Evolutionary conservation across 2,329 filamentous ascomycete genomes (phyloP), one percentile per base, ranked within the genome.

Genomic region (Ascochyta koolunga): DNA sequence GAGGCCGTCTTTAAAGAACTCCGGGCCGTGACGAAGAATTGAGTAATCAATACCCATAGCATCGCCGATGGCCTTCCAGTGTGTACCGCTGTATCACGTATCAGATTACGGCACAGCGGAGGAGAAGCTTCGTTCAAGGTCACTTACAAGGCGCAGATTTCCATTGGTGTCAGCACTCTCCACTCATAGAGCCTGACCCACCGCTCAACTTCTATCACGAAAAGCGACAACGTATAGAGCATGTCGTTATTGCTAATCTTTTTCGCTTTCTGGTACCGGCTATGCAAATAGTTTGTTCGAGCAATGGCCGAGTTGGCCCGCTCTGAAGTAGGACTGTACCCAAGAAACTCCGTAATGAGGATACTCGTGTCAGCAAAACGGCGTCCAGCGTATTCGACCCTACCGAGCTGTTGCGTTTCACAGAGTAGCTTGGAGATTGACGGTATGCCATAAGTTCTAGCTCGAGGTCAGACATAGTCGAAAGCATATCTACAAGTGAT

Each of bases 21-120:
- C 29, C 0, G 62, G 59, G 5, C 77, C 80, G 0, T 77, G 77
- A 9, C 47, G 43, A n/a, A 86, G 72, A 1, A 58, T 66, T 2
- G 74, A 72, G 41, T 78, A 83, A 3, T 75, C 73, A 50, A 92
- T 89, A 0, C 79, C 81, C 84, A 92, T 88, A 46, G 84, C 83
- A 62, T 91, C 86, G 13, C 89, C 89, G 15, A 90, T 75, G 46
- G 80, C 80, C 71, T 89, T 89, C 89, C 88, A 92, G 65, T 89
- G 85, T 0, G 84, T 86, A 15, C 83, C 86, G 25, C 65, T 70
- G 33, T 1, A 1, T 31, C 1, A 5, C 13, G 2, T 29, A 31
- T 60, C 33, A 62, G 45, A 32, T 2, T 15, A 6, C 5, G 21
- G 15, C 32, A 25, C 5, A 16, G 22, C 13, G 13, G 18, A n/a